Evolutionary conservation across 2,329 filamentous ascomycete species (phyloP).

Genomic region (Xylariaceae sp.): DNA sequence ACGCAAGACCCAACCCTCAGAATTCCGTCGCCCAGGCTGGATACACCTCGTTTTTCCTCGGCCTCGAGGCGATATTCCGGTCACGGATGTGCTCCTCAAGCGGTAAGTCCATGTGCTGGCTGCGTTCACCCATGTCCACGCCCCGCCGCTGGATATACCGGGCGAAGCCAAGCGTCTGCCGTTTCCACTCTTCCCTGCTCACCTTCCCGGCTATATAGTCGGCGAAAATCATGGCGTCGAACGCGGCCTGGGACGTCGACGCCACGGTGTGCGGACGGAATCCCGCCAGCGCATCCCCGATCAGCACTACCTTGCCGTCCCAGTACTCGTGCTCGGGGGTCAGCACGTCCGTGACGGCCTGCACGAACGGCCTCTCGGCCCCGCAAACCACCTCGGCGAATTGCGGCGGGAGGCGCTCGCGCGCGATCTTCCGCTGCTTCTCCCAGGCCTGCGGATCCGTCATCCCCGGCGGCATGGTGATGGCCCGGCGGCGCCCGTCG

Average conservation of each 20-base stretch:
- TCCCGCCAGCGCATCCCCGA: conserved; percentile 43
- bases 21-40: conserved; percentile 34
- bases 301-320: conserved; percentile 38
- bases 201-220: conserved; percentile 34
- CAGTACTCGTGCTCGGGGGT: conserved; percentile 35
- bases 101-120: conserved; percentile 33
- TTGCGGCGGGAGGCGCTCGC: conserved; percentile 35
- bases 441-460: conserved; percentile 34
- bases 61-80: conserved; percentile 34
- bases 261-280: conserved; percentile 44
- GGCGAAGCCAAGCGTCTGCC: conserved; percentile 35
- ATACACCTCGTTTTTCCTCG: conserved; percentile 33
- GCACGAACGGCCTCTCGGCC: conserved; percentile 40
- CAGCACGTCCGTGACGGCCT: conserved; percentile 39
- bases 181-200: conserved; percentile 33
- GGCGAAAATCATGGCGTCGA: conserved; percentile 36
- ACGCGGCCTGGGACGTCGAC: conserved; percentile 40
- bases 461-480: conserved; percentile 38
- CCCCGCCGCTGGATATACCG: conserved; percentile 34
- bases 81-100: conserved; percentile 35
- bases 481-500: conserved; percentile 31
- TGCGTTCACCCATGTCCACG: conserved; percentile 36
- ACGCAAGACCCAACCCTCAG: conserved; percentile 3
- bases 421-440: conserved; percentile 33
- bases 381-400: conserved; percentile 40